Base-by-base conservation (phyloP, 73 alveolate species). In the Urostyla sp. region DNA sequence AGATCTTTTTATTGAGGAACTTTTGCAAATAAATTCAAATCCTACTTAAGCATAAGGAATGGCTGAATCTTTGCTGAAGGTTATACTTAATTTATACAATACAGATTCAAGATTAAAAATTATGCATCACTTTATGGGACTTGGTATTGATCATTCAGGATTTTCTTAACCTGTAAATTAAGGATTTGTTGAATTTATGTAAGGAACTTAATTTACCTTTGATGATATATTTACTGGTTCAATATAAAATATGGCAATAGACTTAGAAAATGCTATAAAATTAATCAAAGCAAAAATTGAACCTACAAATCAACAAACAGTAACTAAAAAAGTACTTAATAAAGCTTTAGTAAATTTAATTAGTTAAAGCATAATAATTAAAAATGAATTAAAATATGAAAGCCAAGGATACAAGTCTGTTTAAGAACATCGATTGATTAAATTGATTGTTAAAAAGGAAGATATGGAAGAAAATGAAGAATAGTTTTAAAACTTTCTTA, bases 221-320 rank as follows among this genome's bases (percentile, higher is more conserved):
- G 79, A 63, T 40, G 79, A 63, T 40, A 63, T 63, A 10, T 63
- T 63, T 40, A 63, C 79, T 21, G 79, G 79, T 6, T 57, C 37
- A 23, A 38, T 63, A 8, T 43, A 63, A 30, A 2, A 16, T 10
- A 34, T 63, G 60, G 26, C 20, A 3, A 32, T 63, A 20, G 60
- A 43, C 10, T 38, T 63, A 28, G 79, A 63, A 11, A 27, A 35
- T 15, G 79, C 45, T 1, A 38, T 63, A 13, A 46, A 63, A 11
- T 15, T 40, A 31, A 63, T 63, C 28, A 37, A 43, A 34, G 37
- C 1, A 38, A 63, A 60, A 31, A 7, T 63, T 5, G 10, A 37
- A 1, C 6, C 16, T 20, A n/a, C 37, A 40, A 7, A 20, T 24
- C 27, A 1, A 43, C 61, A 16, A 16, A 37, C 4, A 35, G 3